Evolutionary conservation across 768 basidiomycete genomes (phyloP).

Genomic region (Symmetrospora coprosmae): DNA sequence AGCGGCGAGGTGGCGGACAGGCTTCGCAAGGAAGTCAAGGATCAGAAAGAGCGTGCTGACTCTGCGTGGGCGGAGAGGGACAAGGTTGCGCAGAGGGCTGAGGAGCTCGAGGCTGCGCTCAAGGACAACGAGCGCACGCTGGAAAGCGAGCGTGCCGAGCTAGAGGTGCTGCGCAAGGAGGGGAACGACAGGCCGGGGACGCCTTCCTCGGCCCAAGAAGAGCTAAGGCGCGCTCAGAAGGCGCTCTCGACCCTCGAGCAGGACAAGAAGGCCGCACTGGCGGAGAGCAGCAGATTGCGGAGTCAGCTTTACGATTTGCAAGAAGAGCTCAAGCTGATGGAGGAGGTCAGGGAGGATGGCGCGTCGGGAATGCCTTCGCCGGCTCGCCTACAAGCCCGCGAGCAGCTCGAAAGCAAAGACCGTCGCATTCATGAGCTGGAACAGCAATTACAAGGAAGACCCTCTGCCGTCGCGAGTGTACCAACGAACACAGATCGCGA

Average conservation of each 20-base stretch:
- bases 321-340: slow-evolving; percentile 28
- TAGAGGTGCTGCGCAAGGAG: slow-evolving; percentile 63
- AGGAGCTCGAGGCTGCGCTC: slow-evolving; percentile 79
- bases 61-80: background rate
- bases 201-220: slow-evolving; percentile 33
- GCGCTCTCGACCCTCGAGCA: slow-evolving; percentile 41
- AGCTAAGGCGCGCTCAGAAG: slow-evolving; percentile 45
- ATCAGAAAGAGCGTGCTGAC: slow-evolving; percentile 54
- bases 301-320: slow-evolving; percentile 4
- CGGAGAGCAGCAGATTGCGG: slow-evolving; percentile 13
- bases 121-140: slow-evolving; percentile 72
- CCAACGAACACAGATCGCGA: too few relatives aligned
- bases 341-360: slow-evolving; percentile 18
- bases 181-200: slow-evolving; percentile 60
- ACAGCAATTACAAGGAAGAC: too few relatives aligned
- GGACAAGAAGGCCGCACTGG: slow-evolving; percentile 23
- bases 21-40: slow-evolving; percentile 57
- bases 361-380: background rate
- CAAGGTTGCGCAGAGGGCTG: slow-evolving; percentile 41
- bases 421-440: background rate
- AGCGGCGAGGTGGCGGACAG: slow-evolving; percentile 43
- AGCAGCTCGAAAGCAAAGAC: background rate
- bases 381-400: background rate
- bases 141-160: slow-evolving; percentile 78
- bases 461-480: too few relatives aligned